A percentile compares a stretch with the other conserved stretches of the same genome.
Conservation (phyloP, 495 filamentous ascomycete species). For the Pseudoneurospora amorphoporcata region DNA sequence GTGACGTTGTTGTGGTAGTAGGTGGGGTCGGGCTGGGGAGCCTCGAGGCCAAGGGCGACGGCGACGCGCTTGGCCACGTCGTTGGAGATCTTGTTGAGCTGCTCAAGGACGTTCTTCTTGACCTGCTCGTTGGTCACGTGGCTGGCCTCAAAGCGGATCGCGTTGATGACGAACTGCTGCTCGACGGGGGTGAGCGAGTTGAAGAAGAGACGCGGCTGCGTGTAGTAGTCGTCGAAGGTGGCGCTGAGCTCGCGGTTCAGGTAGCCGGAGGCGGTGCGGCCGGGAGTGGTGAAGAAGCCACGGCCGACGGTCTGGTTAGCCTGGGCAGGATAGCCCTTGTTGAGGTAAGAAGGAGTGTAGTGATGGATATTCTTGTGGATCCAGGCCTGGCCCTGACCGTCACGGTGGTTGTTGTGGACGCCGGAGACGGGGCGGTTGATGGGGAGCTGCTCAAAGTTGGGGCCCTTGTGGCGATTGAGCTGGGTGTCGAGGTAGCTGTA, state of each 20-base stretch:
- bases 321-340: constrained; percentile 53
- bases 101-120: constrained; percentile 52
- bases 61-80: constrained; percentile 61
- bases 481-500: constrained; percentile 72
- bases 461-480: constrained; percentile 57
- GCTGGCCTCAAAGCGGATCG: constrained; percentile 62
- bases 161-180: constrained; percentile 70
- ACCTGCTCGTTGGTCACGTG: constrained; percentile 48
- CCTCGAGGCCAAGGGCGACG: constrained; percentile 45
- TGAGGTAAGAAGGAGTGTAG: constrained; percentile 59
- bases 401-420: constrained; percentile 70
- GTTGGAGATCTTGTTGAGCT: constrained; percentile 62
- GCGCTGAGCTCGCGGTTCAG: constrained; percentile 50
- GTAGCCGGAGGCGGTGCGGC: constrained; percentile 40
- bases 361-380: constrained; percentile 43
- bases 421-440: constrained; percentile 56
- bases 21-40: constrained; percentile 46
- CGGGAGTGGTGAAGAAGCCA: constrained; percentile 66
- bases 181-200: constrained; percentile 62
- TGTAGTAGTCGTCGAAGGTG: constrained; percentile 67
- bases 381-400: constrained; percentile 44
- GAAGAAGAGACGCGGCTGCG: constrained; percentile 65
- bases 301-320: constrained; percentile 59
- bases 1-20: constrained; percentile 69
- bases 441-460: constrained; percentile 69